Percentiles rank a stretch among this genome's conserved stretches.
phyloP scores from a whole-genome alignment of 257 asterid genomes.

The Lycium ferocissimum region DNA sequence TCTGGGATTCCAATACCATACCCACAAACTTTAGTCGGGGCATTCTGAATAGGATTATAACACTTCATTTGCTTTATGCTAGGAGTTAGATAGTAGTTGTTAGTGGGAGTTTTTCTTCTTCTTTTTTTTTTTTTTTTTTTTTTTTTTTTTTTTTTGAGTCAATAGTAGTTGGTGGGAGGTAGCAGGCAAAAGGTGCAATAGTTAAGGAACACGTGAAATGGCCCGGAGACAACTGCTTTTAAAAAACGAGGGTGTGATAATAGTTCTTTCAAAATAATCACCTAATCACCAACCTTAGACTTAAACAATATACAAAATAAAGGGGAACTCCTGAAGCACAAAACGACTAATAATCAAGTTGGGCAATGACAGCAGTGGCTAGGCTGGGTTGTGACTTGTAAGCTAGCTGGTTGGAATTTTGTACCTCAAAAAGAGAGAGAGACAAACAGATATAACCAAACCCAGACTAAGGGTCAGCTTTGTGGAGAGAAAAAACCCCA shows the following conservation, averaged over 20 bases:
- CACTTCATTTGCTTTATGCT: constrained; percentile 1
- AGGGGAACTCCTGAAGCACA: neutral
- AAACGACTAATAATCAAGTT: constrained; percentile 5
- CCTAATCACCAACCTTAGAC: neutral
- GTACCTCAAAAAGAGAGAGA: neutral
- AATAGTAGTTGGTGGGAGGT: neutral
- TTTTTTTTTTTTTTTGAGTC: no score
- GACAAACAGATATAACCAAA: neutral
- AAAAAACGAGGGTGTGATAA: neutral
- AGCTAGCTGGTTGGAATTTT: neutral
- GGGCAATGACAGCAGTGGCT: neutral
- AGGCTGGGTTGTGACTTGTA: neutral
- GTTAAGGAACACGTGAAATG: neutral
- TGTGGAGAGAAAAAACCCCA: neutral
- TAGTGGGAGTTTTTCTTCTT: neutral
- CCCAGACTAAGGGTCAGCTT: no score
- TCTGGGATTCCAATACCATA: neutral
- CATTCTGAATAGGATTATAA: neutral
- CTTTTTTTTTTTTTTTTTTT: no score
- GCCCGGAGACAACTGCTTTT: neutral
- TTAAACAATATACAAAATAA: neutral
- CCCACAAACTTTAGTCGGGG: neutral
- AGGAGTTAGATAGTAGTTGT: neutral
- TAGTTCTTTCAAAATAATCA: neutral
- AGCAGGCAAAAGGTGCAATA: neutral